Evolutionary conservation across 371 early-diverging fungal species (phyloP), one percentile per base, ranked within the genome.

Genomic region (Capillidium heterosporum): DNA sequence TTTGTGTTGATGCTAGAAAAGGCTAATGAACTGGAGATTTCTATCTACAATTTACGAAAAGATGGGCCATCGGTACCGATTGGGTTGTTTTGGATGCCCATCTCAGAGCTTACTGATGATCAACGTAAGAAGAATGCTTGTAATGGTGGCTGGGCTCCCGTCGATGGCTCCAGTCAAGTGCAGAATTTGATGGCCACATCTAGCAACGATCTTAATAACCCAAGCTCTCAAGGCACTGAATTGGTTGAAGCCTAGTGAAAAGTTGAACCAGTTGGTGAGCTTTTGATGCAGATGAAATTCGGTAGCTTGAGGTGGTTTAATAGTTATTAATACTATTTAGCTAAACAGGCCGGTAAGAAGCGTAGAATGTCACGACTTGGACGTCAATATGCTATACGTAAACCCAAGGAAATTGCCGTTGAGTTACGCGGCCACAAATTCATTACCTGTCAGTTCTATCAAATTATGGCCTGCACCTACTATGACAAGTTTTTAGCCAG

Each of bases 381-480:
- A 44, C 89, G 95, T 65, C 81, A 81, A 43, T 83, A 80, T 42
- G 91, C 93, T 8, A 87, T 93, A 11, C 85, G 91, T 59, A 88
- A 91, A 69, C 77, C 74, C 59, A 80, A 80, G 42, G 78, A 73
- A 24, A 72, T 86, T 24, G 75, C 74, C 13, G 84, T 80, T 48
- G 79, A 84, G 63, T 80, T 81, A 40, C 29, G n/a, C 61, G 94
- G 95, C 17, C 95, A 96, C 67, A 81, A 85, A 63, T 92, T 95
- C 64, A 77, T 77, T 57, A 74, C 81, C 41, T 71, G 81, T 56
- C 81, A 80, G 55, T 87, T 86, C 57, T 94, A 91, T 66, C 84
- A 86, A 57, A 83, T 92, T 61, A 84, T 93, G 85, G 85, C 86
- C 62, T 96, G 97, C 67, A 90, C 94, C 1, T 66, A 87, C 2